These are phyloP conservation scores for Sanguinoderma infundibulare DNA, from an alignment of 1,284 basidiomycete genomes.

Conservation along the genomic window DNA sequence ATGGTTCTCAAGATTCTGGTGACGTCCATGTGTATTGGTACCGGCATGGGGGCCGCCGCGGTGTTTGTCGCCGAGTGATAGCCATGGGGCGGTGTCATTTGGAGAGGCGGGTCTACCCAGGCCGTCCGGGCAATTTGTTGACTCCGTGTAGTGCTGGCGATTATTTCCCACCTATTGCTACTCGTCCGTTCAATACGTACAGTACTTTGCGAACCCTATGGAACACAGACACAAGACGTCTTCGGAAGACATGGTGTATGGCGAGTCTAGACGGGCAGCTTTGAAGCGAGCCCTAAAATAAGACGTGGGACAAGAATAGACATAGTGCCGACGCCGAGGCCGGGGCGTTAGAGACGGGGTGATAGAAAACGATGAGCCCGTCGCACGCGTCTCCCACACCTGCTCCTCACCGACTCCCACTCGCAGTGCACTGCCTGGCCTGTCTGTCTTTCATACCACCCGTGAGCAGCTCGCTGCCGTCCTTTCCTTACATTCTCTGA, in stretches of 20 bases:
- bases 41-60: constrained; percentile 83
- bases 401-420: constrained; percentile 25
- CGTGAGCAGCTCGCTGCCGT: constrained; percentile 29
- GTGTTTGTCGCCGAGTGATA: constrained; percentile 38
- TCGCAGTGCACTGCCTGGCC: constrained; percentile 14
- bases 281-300: background rate
- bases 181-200: too few relatives aligned
- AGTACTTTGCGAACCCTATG: too few relatives aligned
- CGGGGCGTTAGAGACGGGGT: background rate
- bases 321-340: background rate
- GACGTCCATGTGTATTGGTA: constrained; percentile 87
- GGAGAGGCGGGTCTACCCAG: background rate
- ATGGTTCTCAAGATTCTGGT: constrained; percentile 59
- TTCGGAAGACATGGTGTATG: background rate
- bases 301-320: constrained; percentile 6
- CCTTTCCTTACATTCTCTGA: constrained; percentile 33
- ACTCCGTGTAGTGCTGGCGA: too few relatives aligned
- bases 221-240: background rate
- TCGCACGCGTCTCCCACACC: constrained; percentile 5
- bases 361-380: background rate
- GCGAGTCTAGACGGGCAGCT: background rate
- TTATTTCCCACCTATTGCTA: too few relatives aligned
- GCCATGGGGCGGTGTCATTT: background rate
- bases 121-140: background rate
- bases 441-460: constrained; percentile 10